Conservation (phyloP, 2,329 filamentous ascomycete genomes). For the Neofusicoccum parvum region DNA sequence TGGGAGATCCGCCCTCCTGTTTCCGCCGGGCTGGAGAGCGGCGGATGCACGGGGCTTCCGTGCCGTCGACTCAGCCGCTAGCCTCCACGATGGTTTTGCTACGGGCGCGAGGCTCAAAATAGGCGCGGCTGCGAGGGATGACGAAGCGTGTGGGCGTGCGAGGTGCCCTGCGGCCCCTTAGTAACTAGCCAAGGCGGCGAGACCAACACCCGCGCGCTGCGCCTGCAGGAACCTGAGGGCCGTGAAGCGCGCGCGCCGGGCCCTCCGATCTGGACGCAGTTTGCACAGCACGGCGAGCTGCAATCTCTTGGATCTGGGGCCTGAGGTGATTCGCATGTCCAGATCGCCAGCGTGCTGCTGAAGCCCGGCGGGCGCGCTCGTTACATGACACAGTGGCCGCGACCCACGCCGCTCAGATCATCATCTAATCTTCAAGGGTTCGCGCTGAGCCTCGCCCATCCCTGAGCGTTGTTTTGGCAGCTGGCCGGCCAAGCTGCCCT, state of each 20-base stretch:
- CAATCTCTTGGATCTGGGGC: conserved; percentile 10
- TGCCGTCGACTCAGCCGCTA: not conserved
- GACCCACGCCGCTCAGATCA: conserved; percentile 19
- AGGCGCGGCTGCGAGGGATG: conserved; percentile 14
- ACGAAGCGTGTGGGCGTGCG: not conserved
- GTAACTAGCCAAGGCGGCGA: not conserved
- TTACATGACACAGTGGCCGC: conserved; percentile 19
- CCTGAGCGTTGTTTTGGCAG: conserved; percentile 18
- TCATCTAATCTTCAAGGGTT: conserved; percentile 21
- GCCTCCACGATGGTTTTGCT: conserved; percentile 13
- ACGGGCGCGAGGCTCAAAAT: conserved; percentile 10
- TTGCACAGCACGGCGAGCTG: not conserved
- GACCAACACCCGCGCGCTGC: not conserved
- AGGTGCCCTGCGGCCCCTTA: not conserved
- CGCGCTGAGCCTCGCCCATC: conserved; percentile 18
- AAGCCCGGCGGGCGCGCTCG: conserved; percentile 2
- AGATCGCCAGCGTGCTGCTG: conserved; percentile 6
- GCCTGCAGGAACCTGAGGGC: not conserved
- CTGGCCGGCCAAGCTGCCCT: not conserved
- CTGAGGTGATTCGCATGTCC: not conserved
- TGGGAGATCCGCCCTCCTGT: conserved; percentile 17
- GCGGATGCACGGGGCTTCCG: conserved; percentile 17
- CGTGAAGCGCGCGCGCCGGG: not conserved
- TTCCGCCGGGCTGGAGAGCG: conserved; percentile 9
- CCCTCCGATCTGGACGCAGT: not conserved